Base-by-base conservation (phyloP, 805 yeast species). In the Cyberlindnera samutprakarnensis region DNA sequence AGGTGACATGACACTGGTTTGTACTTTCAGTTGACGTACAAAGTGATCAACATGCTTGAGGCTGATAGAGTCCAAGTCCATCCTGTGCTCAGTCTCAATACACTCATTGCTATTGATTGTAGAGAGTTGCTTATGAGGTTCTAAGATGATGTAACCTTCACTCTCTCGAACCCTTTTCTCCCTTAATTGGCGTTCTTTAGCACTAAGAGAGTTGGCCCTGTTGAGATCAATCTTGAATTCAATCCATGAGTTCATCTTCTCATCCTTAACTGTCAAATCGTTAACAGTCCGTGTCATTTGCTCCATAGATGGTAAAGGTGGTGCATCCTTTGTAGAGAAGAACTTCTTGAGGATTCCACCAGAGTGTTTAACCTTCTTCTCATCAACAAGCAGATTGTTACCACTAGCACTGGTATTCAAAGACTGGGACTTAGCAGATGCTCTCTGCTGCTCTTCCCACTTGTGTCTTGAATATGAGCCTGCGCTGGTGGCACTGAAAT, bases 401-500 rank as follows among this genome's bases (percentile, higher is more conserved):
- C 52, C 52, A 2, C 48, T 44, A 10, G 46, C 53, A 35, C 50
- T 50, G 11, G 44, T 23, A 17, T 46, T 43, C 23, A 44, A 26
- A 17, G 36, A 26, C n/a, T 14, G 12, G 9, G 32, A 29, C 8
- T 43, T 32, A 19, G 21, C 10, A 7, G 10, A 19, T 10, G 10
- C 10, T 33, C 43, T 31, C 33, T 41, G 39, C 11, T 36, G 38
- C 35, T 57, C 59, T 22, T 76, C 77, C 49, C 62, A 65, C 45
- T 70, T 79, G 52, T 85, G 94, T 48, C 94, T 70, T 28, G 78
- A 75, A 37, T 76, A 75, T 19, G 94, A 82, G 0, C 94, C 94
- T 2, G 95, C 94, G 41, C 92, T 79, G 0, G 95, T 82, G 5
- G 95, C 95, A 59, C 92, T 81, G 40, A 82, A 69, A 52, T 83